Base-by-base conservation (phyloP, 2,329 filamentous ascomycete species). In the Teratosphaeria destructans region DNA sequence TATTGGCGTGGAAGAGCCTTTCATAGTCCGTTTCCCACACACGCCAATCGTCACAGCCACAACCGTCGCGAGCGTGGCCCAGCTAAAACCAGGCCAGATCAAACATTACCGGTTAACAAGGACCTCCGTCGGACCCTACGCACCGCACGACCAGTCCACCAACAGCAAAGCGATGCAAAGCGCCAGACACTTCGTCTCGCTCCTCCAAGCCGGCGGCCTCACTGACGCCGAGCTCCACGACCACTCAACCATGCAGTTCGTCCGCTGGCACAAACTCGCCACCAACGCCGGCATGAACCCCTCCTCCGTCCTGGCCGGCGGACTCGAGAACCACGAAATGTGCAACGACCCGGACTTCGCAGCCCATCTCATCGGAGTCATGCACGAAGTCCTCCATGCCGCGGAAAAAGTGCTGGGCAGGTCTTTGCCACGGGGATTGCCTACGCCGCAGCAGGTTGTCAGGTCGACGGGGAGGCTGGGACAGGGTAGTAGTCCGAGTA, bases 181-280 rank as follows among this genome's bases (percentile, higher is more conserved):
- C 26, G 29, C 39, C 32, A 54, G 26, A 29, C 27, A n/a, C 19
- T 52, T 57, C 26, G 37, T 79, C 26, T 72, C 72, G 19, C 79
- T 83, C 72, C 81, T 85, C 70, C 75, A 75, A 10, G 73, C 81
- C n/a, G 86, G 85, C 47, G 82, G 81, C 1, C 82, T 89, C 63
- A 79, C 79, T 60, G 87, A 89, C 71, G 84, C 85, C 4, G 82
- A 85, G 61, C 76, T 81, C 8, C 84, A 86, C 66, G 79, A 82
- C 55, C 85, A 88, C 71, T 75, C 84, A 32, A 77, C 86, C 61
- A 76, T 87, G 8, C 82, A 86, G 62, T 68, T 76, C 0, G 77
- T 80, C 57, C 77, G 83, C 7, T 86, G 83, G 83, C 75, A 76
- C 57, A 87, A 86, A 69, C 76, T 86, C 0, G 72, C 85, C 0